These are phyloP conservation scores for Chalaropsis ovoidea DNA, from an alignment of 2,329 filamentous ascomycete species.

Conservation along the genomic window DNA sequence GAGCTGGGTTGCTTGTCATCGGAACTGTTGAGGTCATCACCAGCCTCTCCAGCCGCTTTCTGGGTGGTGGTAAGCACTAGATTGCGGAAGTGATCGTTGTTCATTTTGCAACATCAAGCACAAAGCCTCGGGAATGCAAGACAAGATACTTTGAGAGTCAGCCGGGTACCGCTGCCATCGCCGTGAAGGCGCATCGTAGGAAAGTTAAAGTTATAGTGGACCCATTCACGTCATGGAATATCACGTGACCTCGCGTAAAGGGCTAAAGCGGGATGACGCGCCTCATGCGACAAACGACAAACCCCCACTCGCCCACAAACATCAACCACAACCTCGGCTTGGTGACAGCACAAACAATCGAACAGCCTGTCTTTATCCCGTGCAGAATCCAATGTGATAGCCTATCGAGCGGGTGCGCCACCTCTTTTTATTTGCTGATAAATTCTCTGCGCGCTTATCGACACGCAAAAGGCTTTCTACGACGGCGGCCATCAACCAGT, in stretches of 20 bases:
- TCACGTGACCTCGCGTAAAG: conserved; percentile 23
- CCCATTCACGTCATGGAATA: neutral
- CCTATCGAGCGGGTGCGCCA: neutral
- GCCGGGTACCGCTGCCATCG: too few relatives aligned
- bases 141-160: neutral
- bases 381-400: neutral
- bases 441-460: neutral
- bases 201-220: conserved; percentile 18
- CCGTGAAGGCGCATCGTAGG: conserved; percentile 1
- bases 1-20: neutral
- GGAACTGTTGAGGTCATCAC: neutral
- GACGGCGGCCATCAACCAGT: neutral
- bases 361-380: neutral
- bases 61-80: conserved; percentile 50
- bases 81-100: conserved; percentile 88
- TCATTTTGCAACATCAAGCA: conserved; percentile 48
- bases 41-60: conserved; percentile 32
- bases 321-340: neutral
- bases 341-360: too few relatives aligned
- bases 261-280: neutral
- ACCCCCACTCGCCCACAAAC: neutral
- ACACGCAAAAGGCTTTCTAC: neutral
- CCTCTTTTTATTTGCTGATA: neutral
- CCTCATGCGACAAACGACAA: neutral
- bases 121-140: too few relatives aligned